Conservation (phyloP, 805 yeast species). For the Metschnikowia drakensbergensis region DNA sequence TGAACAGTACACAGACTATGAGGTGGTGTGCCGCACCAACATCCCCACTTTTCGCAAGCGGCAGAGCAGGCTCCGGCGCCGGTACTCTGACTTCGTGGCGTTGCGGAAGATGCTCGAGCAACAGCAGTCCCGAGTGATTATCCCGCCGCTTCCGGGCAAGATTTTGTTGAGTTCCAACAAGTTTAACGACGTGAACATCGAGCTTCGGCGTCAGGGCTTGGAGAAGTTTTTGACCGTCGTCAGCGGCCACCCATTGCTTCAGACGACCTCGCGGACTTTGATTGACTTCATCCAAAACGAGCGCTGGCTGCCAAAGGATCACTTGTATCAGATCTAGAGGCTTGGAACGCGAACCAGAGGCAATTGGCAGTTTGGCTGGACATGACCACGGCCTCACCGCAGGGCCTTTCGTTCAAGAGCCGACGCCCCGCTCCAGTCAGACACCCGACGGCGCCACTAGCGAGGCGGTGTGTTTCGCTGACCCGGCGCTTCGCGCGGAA, state of each 20-base stretch:
- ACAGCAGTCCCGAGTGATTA: slow-evolving; percentile 74
- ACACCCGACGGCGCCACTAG: no score
- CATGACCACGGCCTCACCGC: no score
- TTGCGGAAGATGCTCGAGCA: slow-evolving; percentile 70
- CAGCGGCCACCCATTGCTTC: slow-evolving; percentile 90
- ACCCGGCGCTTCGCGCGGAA: no score
- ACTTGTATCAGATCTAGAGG: slow-evolving; percentile 15
- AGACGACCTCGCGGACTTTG: slow-evolving; percentile 75
- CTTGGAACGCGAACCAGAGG: no score
- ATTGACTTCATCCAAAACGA: slow-evolving; percentile 87
- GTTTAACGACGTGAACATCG: slow-evolving; percentile 79
- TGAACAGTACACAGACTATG: slow-evolving; percentile 86
- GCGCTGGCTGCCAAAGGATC: slow-evolving; percentile 50
- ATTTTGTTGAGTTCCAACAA: slow-evolving; percentile 60
- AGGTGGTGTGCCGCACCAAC: slow-evolving; percentile 83
- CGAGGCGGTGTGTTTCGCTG: no score
- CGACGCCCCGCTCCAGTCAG: no score
- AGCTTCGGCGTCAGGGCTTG: slow-evolving; percentile 75
- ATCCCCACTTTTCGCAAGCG: slow-evolving; percentile 78
- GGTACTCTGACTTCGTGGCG: slow-evolving; percentile 86
- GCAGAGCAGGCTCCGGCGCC: slow-evolving; percentile 66
- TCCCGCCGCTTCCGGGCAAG: slow-evolving; percentile 92
- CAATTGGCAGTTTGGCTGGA: no score
- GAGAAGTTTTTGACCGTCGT: slow-evolving; percentile 74
- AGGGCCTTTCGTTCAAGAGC: no score